phyloP scores from a whole-genome alignment of 768 basidiomycete species.

The Boletus rufocinnamomeus region DNA sequence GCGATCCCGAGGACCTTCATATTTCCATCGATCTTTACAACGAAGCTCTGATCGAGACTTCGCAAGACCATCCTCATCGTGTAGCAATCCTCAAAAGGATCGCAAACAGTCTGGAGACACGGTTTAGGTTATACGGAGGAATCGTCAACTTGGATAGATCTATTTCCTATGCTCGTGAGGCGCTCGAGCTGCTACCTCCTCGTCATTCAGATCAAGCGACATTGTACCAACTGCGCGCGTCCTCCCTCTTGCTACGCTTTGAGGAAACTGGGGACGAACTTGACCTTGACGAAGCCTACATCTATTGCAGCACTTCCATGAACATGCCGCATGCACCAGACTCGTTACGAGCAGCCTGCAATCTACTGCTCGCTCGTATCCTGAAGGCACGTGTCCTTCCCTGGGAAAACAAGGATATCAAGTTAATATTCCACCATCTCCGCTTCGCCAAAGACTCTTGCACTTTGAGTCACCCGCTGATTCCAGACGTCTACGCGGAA shows the following conservation, averaged over 20 bases:
- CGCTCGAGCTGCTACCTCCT: conserved; percentile 23
- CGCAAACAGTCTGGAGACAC: conserved; percentile 19
- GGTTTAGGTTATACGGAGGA: conserved; percentile 20
- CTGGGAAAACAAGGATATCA: conserved; percentile 27
- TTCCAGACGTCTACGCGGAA: conserved; percentile 28
- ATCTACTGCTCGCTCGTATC: conserved; percentile 25
- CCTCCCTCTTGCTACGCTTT: conserved; percentile 28
- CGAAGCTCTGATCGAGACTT: conserved; percentile 26
- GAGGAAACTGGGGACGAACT: conserved; percentile 27
- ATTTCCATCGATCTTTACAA: conserved; percentile 28
- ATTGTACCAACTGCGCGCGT: conserved; percentile 20
- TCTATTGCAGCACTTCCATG: conserved; percentile 20
- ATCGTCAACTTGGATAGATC: conserved; percentile 29
- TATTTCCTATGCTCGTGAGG: conserved; percentile 27
- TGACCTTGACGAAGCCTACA: conserved; percentile 29
- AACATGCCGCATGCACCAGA: conserved; percentile 6
- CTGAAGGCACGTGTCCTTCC: conserved; percentile 26
- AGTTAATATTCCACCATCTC: conserved; percentile 30
- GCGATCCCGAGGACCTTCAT: conserved; percentile 28
- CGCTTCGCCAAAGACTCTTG: conserved; percentile 27
- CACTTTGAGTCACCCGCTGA: conserved; percentile 21
- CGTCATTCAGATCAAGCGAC: conserved; percentile 18
- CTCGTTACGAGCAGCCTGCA: conserved; percentile 17
- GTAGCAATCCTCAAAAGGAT: conserved; percentile 16
- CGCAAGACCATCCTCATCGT: conserved; percentile 20